Evolutionary conservation across 2,329 filamentous ascomycete genomes (phyloP), one percentile per base, ranked within the genome.

Genomic region (Penicillium sp.): DNA sequence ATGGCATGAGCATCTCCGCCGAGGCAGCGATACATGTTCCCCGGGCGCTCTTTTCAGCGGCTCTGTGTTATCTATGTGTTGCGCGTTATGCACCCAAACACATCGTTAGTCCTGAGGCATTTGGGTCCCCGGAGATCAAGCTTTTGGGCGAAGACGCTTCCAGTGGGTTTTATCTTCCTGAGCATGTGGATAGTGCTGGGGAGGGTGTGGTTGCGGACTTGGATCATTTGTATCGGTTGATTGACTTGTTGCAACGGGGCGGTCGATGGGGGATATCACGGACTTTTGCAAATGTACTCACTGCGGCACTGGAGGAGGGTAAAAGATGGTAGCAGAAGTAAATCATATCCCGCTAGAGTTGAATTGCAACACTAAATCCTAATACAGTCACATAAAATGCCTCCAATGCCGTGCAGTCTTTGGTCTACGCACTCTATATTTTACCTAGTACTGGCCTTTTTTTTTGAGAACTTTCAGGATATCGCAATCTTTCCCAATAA

Each of bases 261-360:
- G 69, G 69, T 1, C 64, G 69, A 41, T 72, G 70, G 70, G 68
- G 63, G 31, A 72, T 72, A 52, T 70, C 69, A 2, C 59, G 65
- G 28, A 60, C 63, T 28, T 71, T 72, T 63, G 64, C 70, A 1
- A 58, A 58, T 22, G 67, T 70, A 7, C 58, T 72, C 38, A 55
- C 51, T 43, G 15, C 55, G 28, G 55, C 55, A 22, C 35, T 61
- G n/a, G 59, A 61, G 15, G 47, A 31, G 17, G 22, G 50, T 53
- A 53, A 53, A 71, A 75, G 51, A 70, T 73, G 20, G 68, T 73
- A 22, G 10, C 12, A 31, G 7, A 8, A 31, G 7, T 31, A 31
- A 8, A 6, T 31, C 7, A 2, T 31, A 8, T 31, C 20, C 20
- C 20, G 20, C 7, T 6, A 31, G 28, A 31, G 28, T 31, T 31